Evolutionary conservation across 2,329 filamentous ascomycete genomes (phyloP).

Genomic region (Nectriaceae sp.): DNA sequence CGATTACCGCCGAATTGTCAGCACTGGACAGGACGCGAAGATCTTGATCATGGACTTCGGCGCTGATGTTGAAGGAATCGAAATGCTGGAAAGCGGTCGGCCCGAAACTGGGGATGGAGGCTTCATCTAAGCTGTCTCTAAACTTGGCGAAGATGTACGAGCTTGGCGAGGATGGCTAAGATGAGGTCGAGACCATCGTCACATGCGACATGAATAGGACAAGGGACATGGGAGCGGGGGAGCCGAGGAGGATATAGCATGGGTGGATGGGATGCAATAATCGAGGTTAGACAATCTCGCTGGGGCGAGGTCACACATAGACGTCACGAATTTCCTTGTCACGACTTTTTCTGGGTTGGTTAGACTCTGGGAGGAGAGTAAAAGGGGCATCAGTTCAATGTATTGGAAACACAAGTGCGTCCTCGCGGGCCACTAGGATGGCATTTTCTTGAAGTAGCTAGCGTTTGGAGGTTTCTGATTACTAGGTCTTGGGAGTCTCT

Average conservation of each 20-base stretch:
- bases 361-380: slow-evolving; percentile 15
- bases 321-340: slow-evolving; percentile 17
- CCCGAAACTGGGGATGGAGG: slow-evolving; percentile 16
- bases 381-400: slow-evolving; percentile 11
- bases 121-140: slow-evolving; percentile 27
- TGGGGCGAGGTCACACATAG: slow-evolving; percentile 7
- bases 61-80: slow-evolving; percentile 57
- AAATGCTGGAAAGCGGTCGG: slow-evolving; percentile 53
- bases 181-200: too few species aligned
- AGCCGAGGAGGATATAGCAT: slow-evolving; percentile 1
- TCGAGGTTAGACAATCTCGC: slow-evolving; percentile 4
- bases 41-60: slow-evolving; percentile 95
- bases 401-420: slow-evolving; percentile 21
- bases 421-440: slow-evolving; percentile 23
- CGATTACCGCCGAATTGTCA: slow-evolving; percentile 92
- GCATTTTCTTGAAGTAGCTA: slow-evolving; percentile 12
- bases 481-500: slow-evolving; percentile 10
- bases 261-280: background rate
- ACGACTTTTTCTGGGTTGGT: slow-evolving; percentile 21
- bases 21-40: slow-evolving; percentile 90
- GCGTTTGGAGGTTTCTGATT: slow-evolving; percentile 1
- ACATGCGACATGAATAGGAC: background rate
- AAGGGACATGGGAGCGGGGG: background rate
- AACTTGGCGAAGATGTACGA: too few species aligned
- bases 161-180: too few species aligned